These are phyloP conservation scores for Candida railenensis DNA, from an alignment of 805 yeast genomes.

Conservation along the genomic window DNA sequence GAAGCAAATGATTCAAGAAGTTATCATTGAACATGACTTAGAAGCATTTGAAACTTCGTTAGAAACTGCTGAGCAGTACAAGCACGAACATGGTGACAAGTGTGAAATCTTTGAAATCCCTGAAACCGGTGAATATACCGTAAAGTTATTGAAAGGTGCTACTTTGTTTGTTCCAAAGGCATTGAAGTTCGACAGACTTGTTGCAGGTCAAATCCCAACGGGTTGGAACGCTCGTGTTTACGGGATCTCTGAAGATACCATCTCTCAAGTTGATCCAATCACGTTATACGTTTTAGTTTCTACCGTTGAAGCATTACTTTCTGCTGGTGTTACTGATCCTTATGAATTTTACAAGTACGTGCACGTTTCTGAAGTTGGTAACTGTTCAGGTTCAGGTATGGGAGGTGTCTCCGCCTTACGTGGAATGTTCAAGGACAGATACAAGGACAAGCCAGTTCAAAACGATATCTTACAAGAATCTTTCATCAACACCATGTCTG, in stretches of 20 bases:
- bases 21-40: constrained; percentile 92
- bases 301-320: constrained; percentile 89
- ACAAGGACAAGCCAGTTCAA: constrained; percentile 89
- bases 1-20: constrained; percentile 92
- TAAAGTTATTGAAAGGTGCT: constrained; percentile 90
- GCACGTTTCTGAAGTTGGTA: constrained; percentile 98
- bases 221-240: constrained; percentile 97
- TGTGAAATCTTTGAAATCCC: constrained; percentile 88
- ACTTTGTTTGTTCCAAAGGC: constrained; percentile 89
- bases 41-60: constrained; percentile 94
- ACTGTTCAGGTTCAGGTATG: constrained; percentile 99
- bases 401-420: constrained; percentile 98
- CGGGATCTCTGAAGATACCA: constrained; percentile 92
- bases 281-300: constrained; percentile 91
- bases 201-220: constrained; percentile 93
- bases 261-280: constrained; percentile 93
- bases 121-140: constrained; percentile 90
- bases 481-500: constrained; percentile 97
- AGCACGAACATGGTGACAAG: constrained; percentile 88
- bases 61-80: constrained; percentile 94
- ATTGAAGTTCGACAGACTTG: constrained; percentile 68
- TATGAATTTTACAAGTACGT: constrained; percentile 98
- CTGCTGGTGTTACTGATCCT: constrained; percentile 97
- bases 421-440: constrained; percentile 97
- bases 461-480: constrained; percentile 97